Evolutionary conservation across 139 green algal genomes (phyloP).

Genomic region (Chlorella sp.): DNA sequence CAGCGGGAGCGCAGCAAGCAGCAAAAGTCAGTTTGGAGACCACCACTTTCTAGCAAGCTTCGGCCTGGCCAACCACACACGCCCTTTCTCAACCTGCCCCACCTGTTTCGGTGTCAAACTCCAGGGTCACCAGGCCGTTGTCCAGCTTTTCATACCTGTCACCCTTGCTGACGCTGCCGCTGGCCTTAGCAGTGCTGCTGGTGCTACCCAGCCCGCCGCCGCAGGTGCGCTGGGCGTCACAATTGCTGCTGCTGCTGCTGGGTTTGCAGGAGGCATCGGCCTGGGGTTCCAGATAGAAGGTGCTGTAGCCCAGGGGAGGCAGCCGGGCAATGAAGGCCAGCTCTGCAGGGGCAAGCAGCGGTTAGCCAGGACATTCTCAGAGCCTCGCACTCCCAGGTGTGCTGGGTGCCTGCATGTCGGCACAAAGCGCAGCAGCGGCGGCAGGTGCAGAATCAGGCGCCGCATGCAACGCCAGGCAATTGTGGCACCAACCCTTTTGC

Average conservation of each 20-base stretch:
- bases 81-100: too few species aligned
- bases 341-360: slow-evolving; percentile 29
- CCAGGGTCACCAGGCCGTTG: slow-evolving; percentile 36
- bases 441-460: too few species aligned
- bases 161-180: not conserved
- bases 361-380: too few species aligned
- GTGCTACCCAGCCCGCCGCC: not conserved
- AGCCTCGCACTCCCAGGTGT: too few species aligned
- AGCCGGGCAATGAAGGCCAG: slow-evolving; percentile 61
- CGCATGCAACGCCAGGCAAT: too few species aligned
- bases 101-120: slow-evolving; percentile 42
- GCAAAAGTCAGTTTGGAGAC: too few species aligned
- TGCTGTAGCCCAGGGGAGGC: slow-evolving; percentile 66
- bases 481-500: too few species aligned
- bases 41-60: too few species aligned
- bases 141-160: not conserved
- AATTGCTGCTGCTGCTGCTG: not conserved
- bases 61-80: too few species aligned
- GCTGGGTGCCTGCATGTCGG: too few species aligned
- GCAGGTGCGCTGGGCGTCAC: not conserved
- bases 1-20: not conserved
- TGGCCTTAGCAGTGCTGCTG: not conserved
- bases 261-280: not conserved
- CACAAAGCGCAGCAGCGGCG: too few species aligned
- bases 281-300: slow-evolving; percentile 37